A percentile compares a stretch with the other conserved stretches of the same genome.
These are phyloP conservation scores for Carex kokanica DNA, from an alignment of 176 grass and related monocot genomes.

Conservation along the genomic window DNA sequence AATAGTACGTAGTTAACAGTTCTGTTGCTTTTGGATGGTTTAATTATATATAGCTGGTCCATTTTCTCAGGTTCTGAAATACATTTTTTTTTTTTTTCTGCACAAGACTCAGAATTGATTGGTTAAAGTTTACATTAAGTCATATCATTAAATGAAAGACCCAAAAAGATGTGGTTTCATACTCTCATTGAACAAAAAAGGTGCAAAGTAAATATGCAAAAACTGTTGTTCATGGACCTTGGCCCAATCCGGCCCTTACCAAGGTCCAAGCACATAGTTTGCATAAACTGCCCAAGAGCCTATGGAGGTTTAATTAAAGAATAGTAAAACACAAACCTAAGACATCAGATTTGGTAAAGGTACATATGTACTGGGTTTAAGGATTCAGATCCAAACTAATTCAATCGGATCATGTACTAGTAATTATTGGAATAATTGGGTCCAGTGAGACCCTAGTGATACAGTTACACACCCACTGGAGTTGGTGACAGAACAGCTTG, in stretches of 20 bases:
- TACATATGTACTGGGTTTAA: slow-evolving; percentile 10
- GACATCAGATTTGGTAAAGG: slow-evolving; percentile 4
- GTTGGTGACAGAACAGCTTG: slow-evolving; percentile 30
- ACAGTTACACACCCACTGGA: slow-evolving; percentile 8
- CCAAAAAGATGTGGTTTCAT: neutral
- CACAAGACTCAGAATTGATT: neutral
- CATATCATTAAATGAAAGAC: neutral
- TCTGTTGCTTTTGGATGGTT: neutral
- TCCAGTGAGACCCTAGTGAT: neutral
- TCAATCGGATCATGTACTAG: neutral
- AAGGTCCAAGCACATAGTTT: neutral
- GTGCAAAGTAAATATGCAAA: neutral
- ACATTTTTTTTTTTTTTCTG: neutral
- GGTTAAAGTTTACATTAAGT: neutral
- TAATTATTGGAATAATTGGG: neutral
- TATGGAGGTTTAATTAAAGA: neutral
- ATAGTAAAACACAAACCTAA: neutral
- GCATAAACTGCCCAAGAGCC: neutral
- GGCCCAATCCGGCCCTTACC: neutral
- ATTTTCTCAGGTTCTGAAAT: neutral
- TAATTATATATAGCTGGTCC: neutral
- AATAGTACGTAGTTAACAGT: neutral
- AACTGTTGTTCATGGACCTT: neutral
- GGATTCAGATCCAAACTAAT: slow-evolving; percentile 13
- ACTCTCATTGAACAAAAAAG: neutral